A percentile compares a stretch with the other conserved stretches of the same genome.
Evolutionary conservation across 805 yeast genomes (phyloP).

Genomic region (Myxozyma sirexii): DNA sequence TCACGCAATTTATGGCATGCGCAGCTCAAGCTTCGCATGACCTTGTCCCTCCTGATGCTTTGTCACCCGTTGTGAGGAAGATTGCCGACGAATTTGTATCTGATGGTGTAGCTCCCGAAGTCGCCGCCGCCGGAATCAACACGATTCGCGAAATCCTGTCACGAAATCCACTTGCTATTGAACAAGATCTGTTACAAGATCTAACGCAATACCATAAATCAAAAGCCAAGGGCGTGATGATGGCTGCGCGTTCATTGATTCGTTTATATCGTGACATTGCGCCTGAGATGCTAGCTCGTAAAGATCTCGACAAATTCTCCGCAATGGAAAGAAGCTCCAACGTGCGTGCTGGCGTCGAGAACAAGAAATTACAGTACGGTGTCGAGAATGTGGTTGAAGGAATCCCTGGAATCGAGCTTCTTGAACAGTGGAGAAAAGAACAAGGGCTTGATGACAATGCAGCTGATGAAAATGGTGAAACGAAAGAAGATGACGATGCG

Average conservation of each 20-base stretch:
- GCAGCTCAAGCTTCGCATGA: constrained; percentile 96
- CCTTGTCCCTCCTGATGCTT: constrained; percentile 92
- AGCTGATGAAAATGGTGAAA: constrained; percentile 65
- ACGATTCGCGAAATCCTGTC: constrained; percentile 90
- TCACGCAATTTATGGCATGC: constrained; percentile 95
- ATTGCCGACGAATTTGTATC: constrained; percentile 97
- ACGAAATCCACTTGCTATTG: constrained; percentile 94
- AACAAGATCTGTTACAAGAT: constrained; percentile 83
- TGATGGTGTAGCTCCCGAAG: constrained; percentile 98
- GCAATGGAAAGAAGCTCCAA: constrained; percentile 70
- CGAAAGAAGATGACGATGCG: constrained; percentile 48
- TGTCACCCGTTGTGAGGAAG: constrained; percentile 78
- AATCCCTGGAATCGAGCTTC: constrained; percentile 87
- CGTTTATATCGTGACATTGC: constrained; percentile 90
- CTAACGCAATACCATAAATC: constrained; percentile 88
- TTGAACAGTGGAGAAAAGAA: constrained; percentile 79
- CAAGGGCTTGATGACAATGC: constrained; percentile 59
- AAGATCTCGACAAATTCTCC: constrained; percentile 93
- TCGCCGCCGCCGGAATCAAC: constrained; percentile 96
- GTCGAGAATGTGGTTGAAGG: constrained; percentile 68
- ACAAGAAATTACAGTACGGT: constrained; percentile 57
- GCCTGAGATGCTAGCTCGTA: constrained; percentile 88
- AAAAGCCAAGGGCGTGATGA: constrained; percentile 88
- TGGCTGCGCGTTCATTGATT: constrained; percentile 89
- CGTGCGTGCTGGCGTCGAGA: constrained; percentile 52